A percentile compares a stretch with the other conserved stretches of the same genome.
Conservation (phyloP, 1,284 basidiomycete species). For the Hemileccinum hortonii region DNA sequence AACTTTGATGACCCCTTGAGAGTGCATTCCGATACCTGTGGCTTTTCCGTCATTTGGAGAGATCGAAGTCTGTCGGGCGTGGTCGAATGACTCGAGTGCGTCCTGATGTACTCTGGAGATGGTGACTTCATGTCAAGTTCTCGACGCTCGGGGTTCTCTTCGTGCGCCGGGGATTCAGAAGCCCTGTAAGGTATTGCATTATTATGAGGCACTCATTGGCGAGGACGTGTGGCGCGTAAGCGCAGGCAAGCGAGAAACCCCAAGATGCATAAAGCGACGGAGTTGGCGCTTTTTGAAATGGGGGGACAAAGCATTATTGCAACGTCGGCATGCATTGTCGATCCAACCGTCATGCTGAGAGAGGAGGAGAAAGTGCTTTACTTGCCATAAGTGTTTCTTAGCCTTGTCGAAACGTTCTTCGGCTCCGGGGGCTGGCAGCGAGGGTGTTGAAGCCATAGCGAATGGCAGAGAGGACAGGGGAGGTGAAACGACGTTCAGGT, state of each 20-base stretch:
- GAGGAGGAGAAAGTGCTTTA: slow-evolving; percentile 11
- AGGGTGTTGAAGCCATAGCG: slow-evolving; percentile 28
- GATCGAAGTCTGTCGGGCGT: slow-evolving; percentile 21
- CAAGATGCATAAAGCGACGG: slow-evolving; percentile 16
- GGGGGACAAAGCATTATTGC: slow-evolving; percentile 11
- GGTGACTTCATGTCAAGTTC: slow-evolving; percentile 18
- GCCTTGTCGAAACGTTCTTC: slow-evolving; percentile 38
- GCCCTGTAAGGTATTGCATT: slow-evolving; percentile 26
- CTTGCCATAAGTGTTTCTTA: slow-evolving; percentile 37
- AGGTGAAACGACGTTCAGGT: slow-evolving; percentile 25
- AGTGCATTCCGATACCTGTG: slow-evolving; percentile 22
- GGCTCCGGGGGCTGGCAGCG: slow-evolving; percentile 16
- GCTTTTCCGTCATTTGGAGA: slow-evolving; percentile 19
- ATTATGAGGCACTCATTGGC: slow-evolving; percentile 20
- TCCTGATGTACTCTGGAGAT: slow-evolving; percentile 22
- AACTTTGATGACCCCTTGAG: slow-evolving; percentile 28
- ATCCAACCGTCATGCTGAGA: slow-evolving; percentile 5
- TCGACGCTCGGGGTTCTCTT: slow-evolving; percentile 22
- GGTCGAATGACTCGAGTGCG: slow-evolving; percentile 18
- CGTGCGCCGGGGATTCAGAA: slow-evolving; percentile 28
- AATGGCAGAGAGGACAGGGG: slow-evolving; percentile 23
- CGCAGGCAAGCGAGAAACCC: slow-evolving; percentile 22
- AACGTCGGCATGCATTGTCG: slow-evolving; percentile 11
- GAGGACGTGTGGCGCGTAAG: slow-evolving; percentile 31
- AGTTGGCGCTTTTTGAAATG: slow-evolving; percentile 16